Percentiles rank a stretch among this genome's conserved stretches.
Evolutionary conservation across 306 rosid species (phyloP).

Genomic region (Lupinus albus): DNA sequence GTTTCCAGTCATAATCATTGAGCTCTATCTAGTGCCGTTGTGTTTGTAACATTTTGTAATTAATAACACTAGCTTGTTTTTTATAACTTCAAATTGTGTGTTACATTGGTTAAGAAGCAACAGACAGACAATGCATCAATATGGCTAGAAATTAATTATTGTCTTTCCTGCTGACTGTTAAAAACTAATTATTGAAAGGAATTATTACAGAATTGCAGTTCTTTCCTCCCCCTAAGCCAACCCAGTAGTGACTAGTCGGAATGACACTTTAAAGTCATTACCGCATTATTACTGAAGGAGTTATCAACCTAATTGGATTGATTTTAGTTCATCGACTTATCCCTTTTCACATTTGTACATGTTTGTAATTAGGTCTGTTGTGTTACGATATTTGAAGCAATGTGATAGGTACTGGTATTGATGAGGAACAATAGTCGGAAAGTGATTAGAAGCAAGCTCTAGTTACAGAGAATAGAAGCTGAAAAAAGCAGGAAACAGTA

Average conservation of each 20-base stretch:
- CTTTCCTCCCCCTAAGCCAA: constrained; percentile 12
- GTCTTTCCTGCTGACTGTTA: constrained; percentile 21
- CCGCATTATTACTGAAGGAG: not conserved
- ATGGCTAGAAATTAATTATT: not conserved
- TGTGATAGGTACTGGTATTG: too few species aligned
- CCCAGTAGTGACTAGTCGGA: constrained; percentile 14
- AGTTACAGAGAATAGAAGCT: too few species aligned
- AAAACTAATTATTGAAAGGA: constrained; percentile 19
- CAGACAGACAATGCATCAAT: constrained; percentile 4
- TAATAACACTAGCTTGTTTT: not conserved
- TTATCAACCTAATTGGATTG: constrained; percentile 15
- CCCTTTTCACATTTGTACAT: not conserved
- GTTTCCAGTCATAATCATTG: constrained; percentile 32
- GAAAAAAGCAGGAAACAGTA: too few species aligned
- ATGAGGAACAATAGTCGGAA: too few species aligned
- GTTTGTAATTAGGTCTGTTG: not conserved
- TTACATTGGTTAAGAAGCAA: constrained; percentile 4
- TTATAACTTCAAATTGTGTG: constrained; percentile 6
- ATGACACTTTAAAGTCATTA: constrained; percentile 9
- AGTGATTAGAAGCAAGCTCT: too few species aligned
- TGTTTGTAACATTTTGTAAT: not conserved
- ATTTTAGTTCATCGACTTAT: constrained; percentile 5
- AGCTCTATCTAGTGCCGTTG: constrained; percentile 12
- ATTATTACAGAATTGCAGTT: constrained; percentile 19
- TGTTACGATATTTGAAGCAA: constrained; percentile 21